Percentiles rank a stretch among this genome's conserved stretches.
phyloP scores from a whole-genome alignment of 331 rosid species.

The Ulmus americana region DNA sequence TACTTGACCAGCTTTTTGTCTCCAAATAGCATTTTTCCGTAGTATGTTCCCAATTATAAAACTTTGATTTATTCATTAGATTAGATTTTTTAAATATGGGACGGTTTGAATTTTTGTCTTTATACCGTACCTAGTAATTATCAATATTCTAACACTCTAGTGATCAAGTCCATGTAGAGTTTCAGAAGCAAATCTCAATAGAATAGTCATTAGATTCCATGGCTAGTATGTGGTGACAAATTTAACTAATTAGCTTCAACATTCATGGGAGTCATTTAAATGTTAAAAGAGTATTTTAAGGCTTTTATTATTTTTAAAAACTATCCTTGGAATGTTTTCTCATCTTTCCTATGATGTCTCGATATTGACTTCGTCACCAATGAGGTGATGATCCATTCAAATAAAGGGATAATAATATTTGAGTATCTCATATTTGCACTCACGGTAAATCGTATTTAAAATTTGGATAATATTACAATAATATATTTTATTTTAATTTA shows the following conservation, averaged over 20 bases:
- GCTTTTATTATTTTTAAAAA: neutral
- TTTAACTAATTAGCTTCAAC: constrained; percentile 11
- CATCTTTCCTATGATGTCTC: neutral
- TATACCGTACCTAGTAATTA: neutral
- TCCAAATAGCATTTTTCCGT: neutral
- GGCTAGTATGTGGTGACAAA: neutral
- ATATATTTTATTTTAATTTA: too few relatives aligned
- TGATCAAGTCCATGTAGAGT: neutral
- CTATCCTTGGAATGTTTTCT: neutral
- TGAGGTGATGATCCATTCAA: neutral
- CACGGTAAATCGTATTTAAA: too few relatives aligned
- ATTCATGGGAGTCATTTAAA: constrained; percentile 10
- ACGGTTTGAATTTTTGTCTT: neutral
- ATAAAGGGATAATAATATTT: too few relatives aligned
- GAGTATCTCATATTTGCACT: too few relatives aligned
- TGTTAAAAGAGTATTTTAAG: neutral
- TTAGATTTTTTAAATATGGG: neutral
- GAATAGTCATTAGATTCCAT: neutral
- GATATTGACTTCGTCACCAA: constrained; percentile 6
- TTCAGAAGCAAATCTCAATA: neutral
- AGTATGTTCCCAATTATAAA: neutral
- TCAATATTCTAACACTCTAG: neutral
- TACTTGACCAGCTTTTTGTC: neutral
- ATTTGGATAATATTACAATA: too few relatives aligned
- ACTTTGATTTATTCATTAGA: neutral